Evolutionary conservation across 2,329 filamentous ascomycete genomes (phyloP).

Genomic region (Setomelanomma holmii): DNA sequence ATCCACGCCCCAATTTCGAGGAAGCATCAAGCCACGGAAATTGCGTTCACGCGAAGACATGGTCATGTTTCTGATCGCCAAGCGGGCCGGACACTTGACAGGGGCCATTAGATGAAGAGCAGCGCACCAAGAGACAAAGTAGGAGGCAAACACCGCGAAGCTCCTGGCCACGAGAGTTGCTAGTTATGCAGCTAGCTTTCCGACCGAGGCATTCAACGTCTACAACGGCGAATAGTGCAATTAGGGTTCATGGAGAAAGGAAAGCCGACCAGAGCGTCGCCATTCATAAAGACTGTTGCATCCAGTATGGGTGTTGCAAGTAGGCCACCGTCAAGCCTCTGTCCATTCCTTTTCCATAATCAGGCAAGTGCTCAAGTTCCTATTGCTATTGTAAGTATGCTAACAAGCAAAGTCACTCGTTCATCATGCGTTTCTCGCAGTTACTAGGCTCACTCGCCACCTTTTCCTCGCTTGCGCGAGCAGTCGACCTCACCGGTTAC

Average conservation of each 20-base stretch:
- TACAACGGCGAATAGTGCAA: neutral
- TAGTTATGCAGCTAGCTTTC: neutral
- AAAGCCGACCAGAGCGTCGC: too few relatives aligned
- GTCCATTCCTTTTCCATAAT: constrained; percentile 14
- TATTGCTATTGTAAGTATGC: constrained; percentile 2
- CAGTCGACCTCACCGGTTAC: constrained; percentile 53
- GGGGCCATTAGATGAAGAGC: constrained; percentile 1
- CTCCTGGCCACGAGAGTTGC: neutral
- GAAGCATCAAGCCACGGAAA: constrained; percentile 3
- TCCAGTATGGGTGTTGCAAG: constrained; percentile 6
- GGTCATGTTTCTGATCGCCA: neutral
- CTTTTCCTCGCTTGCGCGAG: constrained; percentile 29
- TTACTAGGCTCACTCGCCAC: constrained; percentile 27
- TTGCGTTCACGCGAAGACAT: constrained; percentile 6
- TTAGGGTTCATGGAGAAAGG: neutral
- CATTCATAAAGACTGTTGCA: constrained; percentile 14
- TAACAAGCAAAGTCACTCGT: constrained; percentile 15
- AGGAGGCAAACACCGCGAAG: neutral
- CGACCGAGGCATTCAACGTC: neutral
- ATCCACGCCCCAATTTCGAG: too few relatives aligned
- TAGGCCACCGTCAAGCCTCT: constrained; percentile 21
- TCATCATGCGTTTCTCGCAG: constrained; percentile 32
- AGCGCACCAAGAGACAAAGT: neutral
- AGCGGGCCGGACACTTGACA: neutral
- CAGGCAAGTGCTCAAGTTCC: too few relatives aligned